These are phyloP conservation scores for Basipetospora chlamydospora DNA, from an alignment of 2,329 filamentous ascomycete genomes.

Conservation along the genomic window DNA sequence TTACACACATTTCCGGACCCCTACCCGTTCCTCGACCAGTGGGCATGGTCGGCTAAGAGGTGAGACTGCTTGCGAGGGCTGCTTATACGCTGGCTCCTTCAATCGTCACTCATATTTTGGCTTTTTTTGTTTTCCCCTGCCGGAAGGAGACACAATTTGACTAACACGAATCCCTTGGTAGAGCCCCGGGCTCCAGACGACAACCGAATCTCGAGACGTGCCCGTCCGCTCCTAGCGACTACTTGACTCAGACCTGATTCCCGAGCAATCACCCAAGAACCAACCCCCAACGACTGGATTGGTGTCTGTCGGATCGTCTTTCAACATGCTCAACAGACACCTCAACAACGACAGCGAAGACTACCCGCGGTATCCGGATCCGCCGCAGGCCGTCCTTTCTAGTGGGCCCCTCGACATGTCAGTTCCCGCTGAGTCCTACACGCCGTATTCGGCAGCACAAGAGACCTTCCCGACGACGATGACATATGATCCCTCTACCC, in stretches of 20 bases:
- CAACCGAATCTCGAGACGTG: no score
- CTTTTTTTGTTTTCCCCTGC: no score
- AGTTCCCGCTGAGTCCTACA: slow-evolving; percentile 32
- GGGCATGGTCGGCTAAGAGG: slow-evolving; percentile 2
- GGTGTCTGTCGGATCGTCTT: slow-evolving; percentile 3
- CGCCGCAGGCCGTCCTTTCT: slow-evolving; percentile 24
- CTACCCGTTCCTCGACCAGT: no score
- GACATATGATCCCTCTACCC: slow-evolving; percentile 27
- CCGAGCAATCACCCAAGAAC: neutral
- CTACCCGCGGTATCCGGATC: slow-evolving; percentile 31
- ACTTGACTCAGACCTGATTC: neutral
- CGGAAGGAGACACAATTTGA: no score
- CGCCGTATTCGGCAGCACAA: slow-evolving; percentile 16
- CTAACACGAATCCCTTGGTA: no score
- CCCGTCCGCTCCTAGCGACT: no score
- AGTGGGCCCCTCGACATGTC: slow-evolving; percentile 31
- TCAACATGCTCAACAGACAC: slow-evolving; percentile 4
- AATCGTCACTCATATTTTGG: no score
- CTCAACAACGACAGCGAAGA: slow-evolving; percentile 12
- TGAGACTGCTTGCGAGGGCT: slow-evolving; percentile 1
- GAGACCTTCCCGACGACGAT: slow-evolving; percentile 24
- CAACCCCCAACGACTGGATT: no score
- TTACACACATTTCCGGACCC: no score
- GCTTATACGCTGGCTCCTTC: no score
- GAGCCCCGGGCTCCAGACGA: no score